Evolutionary conservation across 192 early-diverging fungal species (phyloP).

Genomic region (Chytriomyces hyalinus): DNA sequence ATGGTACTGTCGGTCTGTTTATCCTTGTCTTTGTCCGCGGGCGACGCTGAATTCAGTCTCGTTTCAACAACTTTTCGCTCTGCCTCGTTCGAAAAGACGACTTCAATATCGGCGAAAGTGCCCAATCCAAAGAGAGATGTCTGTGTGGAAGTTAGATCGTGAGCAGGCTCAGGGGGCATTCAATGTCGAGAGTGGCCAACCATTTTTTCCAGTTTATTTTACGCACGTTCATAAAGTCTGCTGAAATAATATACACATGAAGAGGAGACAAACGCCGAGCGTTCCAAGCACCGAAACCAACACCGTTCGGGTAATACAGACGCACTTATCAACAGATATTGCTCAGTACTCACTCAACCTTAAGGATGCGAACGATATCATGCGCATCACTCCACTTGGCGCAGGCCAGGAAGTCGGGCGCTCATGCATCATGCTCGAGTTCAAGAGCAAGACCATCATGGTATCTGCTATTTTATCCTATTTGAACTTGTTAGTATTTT

Average conservation of each 20-base stretch:
- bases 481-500: neutral
- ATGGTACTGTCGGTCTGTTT: neutral
- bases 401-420: slow-evolving; percentile 98
- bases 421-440: slow-evolving; percentile 89
- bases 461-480: slow-evolving; percentile 26
- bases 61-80: slow-evolving; percentile 92
- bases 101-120: slow-evolving; percentile 80
- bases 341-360: neutral
- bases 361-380: slow-evolving; percentile 74
- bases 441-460: slow-evolving; percentile 96
- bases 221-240: neutral
- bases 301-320: too few species aligned
- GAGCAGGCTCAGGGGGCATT: neutral
- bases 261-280: too few species aligned
- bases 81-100: slow-evolving; percentile 84
- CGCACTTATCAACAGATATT: neutral
- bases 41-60: slow-evolving; percentile 62
- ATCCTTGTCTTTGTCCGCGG: slow-evolving; percentile 66
- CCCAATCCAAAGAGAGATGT: slow-evolving; percentile 59
- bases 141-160: neutral
- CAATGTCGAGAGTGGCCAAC: neutral
- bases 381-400: slow-evolving; percentile 91
- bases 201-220: neutral
- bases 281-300: too few species aligned
- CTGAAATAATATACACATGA: too few species aligned